phyloP scores from a whole-genome alignment of 305 asterid species.

The Vinca major region DNA sequence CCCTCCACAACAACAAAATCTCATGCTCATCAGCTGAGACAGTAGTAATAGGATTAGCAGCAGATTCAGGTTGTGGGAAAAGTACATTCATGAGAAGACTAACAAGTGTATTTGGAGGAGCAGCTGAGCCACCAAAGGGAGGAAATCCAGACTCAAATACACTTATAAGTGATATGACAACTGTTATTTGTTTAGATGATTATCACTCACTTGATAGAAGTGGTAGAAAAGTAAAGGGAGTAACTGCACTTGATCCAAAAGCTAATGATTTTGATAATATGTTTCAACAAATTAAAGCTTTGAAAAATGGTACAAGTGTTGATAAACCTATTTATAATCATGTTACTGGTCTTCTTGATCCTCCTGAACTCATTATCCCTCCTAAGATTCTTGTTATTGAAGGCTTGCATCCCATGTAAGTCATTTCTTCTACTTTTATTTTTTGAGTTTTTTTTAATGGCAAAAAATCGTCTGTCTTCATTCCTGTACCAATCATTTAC shows the following conservation, averaged over 20 bases:
- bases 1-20: conserved; percentile 15
- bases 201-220: conserved; percentile 88
- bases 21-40: conserved; percentile 61
- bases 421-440: not conserved
- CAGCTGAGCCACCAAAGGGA: conserved; percentile 93
- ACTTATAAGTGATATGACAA: conserved; percentile 73
- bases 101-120: conserved; percentile 96
- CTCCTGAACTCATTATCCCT: conserved; percentile 77
- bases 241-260: conserved; percentile 86
- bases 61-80: conserved; percentile 98
- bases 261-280: conserved; percentile 88
- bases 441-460: too few relatives aligned
- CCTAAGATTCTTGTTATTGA: conserved; percentile 97
- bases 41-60: conserved; percentile 79
- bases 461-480: too few relatives aligned
- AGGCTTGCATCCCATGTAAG: conserved; percentile 99
- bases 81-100: conserved; percentile 96
- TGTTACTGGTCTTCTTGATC: conserved; percentile 77
- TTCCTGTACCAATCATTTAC: too few relatives aligned
- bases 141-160: conserved; percentile 98
- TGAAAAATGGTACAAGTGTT: conserved; percentile 61
- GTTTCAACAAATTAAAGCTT: conserved; percentile 84
- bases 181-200: conserved; percentile 91
- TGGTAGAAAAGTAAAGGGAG: conserved; percentile 86
- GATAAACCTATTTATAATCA: conserved; percentile 88